Evolutionary conservation across 768 basidiomycete genomes (phyloP).

Genomic region (Boletus sp.): DNA sequence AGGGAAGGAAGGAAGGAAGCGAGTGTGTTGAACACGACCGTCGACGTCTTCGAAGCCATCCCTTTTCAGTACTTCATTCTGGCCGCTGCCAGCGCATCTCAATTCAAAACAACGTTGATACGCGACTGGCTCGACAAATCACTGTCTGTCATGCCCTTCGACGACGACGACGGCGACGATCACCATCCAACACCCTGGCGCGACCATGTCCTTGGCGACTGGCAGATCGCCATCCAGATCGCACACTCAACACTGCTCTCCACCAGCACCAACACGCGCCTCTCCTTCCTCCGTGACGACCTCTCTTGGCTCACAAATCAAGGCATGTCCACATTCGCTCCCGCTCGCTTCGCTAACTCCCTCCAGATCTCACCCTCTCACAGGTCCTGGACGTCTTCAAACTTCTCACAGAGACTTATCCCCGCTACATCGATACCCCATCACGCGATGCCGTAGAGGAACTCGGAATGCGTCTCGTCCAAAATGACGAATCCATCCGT

Average conservation of each 20-base stretch:
- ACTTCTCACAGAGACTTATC: conserved; percentile 71
- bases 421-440: conserved; percentile 68
- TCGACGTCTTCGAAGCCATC: background rate
- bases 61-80: background rate
- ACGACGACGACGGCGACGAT: conserved; percentile 31
- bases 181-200: conserved; percentile 42
- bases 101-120: too few species aligned
- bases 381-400: conserved; percentile 70
- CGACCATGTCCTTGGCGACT: conserved; percentile 51
- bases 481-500: conserved; percentile 51
- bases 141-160: background rate
- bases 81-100: background rate
- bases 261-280: conserved; percentile 50
- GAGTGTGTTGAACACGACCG: too few species aligned
- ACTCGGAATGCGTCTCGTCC: conserved; percentile 61
- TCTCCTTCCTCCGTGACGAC: conserved; percentile 62
- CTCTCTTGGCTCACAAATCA: conserved; percentile 53
- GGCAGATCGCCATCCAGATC: conserved; percentile 51
- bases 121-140: conserved; percentile 41
- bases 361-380: conserved; percentile 53
- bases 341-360: conserved; percentile 1
- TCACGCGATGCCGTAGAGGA: conserved; percentile 72
- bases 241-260: conserved; percentile 50
- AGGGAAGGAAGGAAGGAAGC: background rate
- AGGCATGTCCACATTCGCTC: conserved; percentile 40